A percentile compares a stretch with the other conserved stretches of the same genome.
Conservation (phyloP, 345 rosid species). For the Eucalyptus cladocalyx region DNA sequence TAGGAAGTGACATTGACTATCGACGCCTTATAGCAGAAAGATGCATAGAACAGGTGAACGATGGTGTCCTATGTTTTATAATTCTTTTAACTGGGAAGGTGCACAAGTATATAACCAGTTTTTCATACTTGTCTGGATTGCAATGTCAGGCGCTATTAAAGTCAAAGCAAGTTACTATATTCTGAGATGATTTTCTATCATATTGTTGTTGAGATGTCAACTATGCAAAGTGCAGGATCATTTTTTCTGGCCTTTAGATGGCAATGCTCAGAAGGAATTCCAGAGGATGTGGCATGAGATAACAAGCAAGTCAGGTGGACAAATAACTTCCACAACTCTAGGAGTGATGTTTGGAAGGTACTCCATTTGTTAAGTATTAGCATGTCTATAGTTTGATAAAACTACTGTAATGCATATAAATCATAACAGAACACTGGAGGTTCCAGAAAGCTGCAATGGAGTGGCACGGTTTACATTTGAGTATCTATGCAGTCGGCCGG, state of each 20-base stretch:
- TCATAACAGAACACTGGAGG: constrained; percentile 53
- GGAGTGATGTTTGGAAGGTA: constrained; percentile 98
- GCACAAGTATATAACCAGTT: neutral
- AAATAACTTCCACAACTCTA: constrained; percentile 43
- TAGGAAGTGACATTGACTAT: constrained; percentile 84
- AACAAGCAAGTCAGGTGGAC: constrained; percentile 42
- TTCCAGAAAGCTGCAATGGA: constrained; percentile 77
- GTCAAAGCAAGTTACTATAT: neutral
- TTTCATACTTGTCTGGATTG: neutral
- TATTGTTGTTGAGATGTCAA: constrained; percentile 3
- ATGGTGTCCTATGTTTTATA: neutral
- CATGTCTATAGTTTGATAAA: neutral
- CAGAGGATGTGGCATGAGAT: constrained; percentile 61
- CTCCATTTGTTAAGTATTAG: neutral
- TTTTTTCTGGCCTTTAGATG: constrained; percentile 66
- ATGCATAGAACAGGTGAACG: constrained; percentile 31
- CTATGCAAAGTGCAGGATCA: constrained; percentile 38
- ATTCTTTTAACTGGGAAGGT: neutral
- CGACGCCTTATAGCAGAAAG: constrained; percentile 65
- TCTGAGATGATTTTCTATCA: neutral
- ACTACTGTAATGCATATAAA: neutral
- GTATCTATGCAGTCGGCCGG: constrained; percentile 76
- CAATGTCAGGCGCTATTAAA: neutral
- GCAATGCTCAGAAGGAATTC: constrained; percentile 29
- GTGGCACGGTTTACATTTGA: constrained; percentile 74